A percentile compares a stretch with the other conserved stretches of the same genome.
These are phyloP conservation scores for Anisodus tanguticus DNA, from an alignment of 257 asterid species.

Conservation along the genomic window DNA sequence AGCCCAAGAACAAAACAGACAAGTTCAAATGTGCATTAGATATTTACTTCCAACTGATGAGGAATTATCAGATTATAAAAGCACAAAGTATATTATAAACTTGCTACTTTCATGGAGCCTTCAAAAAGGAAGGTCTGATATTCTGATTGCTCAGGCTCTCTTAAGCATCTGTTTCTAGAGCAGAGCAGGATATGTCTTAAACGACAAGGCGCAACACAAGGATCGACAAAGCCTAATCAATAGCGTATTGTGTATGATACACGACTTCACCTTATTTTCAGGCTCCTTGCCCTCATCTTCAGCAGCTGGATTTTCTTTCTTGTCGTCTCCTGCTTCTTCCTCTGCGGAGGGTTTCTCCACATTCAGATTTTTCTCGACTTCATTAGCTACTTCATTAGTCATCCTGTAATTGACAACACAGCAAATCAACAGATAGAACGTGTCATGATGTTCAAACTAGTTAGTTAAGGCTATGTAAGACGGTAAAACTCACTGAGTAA, in stretches of 20 bases:
- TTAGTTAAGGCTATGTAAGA: neutral
- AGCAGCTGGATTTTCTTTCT: slow-evolving; percentile 52
- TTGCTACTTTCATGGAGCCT: neutral
- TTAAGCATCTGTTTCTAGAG: slow-evolving; percentile 17
- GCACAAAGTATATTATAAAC: neutral
- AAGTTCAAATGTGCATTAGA: neutral
- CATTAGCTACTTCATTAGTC: slow-evolving; percentile 56
- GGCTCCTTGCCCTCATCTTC: slow-evolving; percentile 74
- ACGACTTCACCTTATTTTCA: slow-evolving; percentile 65
- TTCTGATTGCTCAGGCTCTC: neutral
- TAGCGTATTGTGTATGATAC: neutral
- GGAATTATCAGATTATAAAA: neutral
- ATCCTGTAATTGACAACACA: slow-evolving; percentile 40
- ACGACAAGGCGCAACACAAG: neutral
- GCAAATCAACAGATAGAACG: slow-evolving; percentile 24
- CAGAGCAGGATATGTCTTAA: neutral
- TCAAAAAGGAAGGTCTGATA: neutral
- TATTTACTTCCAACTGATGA: neutral
- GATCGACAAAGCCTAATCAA: neutral
- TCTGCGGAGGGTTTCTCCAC: slow-evolving; percentile 57
- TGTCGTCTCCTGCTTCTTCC: slow-evolving; percentile 55
- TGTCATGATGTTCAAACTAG: slow-evolving; percentile 11
- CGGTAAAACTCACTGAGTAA: slow-evolving; percentile 62
- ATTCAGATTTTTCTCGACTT: slow-evolving; percentile 58
- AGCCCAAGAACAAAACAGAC: neutral